Evolutionary conservation across 306 rosid genomes (phyloP), one percentile per base, ranked within the genome.

Genomic region (Begonia loranthoides): DNA sequence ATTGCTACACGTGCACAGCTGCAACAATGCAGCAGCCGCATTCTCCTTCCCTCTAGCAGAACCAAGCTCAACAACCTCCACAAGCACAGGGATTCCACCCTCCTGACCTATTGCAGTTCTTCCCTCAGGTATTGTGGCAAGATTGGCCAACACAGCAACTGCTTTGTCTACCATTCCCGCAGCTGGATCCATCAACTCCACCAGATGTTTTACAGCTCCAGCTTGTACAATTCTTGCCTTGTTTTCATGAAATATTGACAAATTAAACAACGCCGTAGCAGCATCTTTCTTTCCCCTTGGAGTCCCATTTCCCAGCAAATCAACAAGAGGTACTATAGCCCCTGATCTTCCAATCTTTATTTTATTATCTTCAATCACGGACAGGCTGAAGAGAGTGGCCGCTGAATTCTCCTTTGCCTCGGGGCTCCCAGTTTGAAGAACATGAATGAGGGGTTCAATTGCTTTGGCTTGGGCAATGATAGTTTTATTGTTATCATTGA

Each of bases 141-240:
- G 96, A 66, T 92, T 92, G 52, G 99, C 99, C 64, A 92, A 62
- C 54, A 86, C 99, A 44, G 99, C 99, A 49, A 92, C 99, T 44
- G 96, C 99, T 76, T 92, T 92, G 74, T 92, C 99, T 65, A 87
- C 96, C 96, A 92, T 92, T 53, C 99, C 99, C 54, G 96, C 99
- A 4, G 99, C 99, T 6, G 99, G 99, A 66, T 92, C 99, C 99
- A 92, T 92, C 63, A 92, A 67, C 72, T 92, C 99, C 58, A 92
- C 95, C 34, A 92, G 94, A 81, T 87, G 76, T 71, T 62, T 92
- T 58, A 92, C 99, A 10, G 99, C 96, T 45, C 96, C 99, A 63
- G 94, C 99, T 41, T 83, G 79, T 63, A 92, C 96, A 64, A 92
- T 92, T 49, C 96, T 79, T 41, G 62, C 62, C 80, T 92, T 92